Base-by-base conservation (phyloP, 768 basidiomycete genomes). In the Myochromella boudieri region DNA sequence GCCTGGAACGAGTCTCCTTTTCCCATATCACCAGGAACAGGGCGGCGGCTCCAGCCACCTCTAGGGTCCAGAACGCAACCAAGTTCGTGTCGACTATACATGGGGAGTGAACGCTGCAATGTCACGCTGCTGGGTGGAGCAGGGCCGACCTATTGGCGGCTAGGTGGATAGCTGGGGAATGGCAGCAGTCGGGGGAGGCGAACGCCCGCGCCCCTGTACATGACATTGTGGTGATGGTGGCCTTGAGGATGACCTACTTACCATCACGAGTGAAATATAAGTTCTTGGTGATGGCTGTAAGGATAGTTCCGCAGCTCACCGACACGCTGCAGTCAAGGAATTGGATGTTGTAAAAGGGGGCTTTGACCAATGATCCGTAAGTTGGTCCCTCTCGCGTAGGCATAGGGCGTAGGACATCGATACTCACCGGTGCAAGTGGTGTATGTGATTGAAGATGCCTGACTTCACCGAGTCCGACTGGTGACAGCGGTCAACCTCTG, bases 401-500 rank as follows among this genome's bases (percentile, higher is more conserved):
- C n/a, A 74, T 65, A 43, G 48, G 37, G 46, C 77, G 80, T 48
- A 79, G 78, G 5, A 81, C 74, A 43, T 87, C 84, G 6, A 86
- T 75, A 11, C 81, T 80, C 89, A 92, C 91, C 0, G 89, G 88
- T 4, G 88, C 89, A 18, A 92, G 71, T 2, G 78, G 84, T 0
- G 85, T 80, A 51, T 87, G 86, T 3, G 81, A 78, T 7, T 79
- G 77, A 0, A 72, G 60, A 44, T 87, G 86, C n/a, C 85, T 77
- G 6, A 71, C 72, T 56, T 91, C 90, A 51, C 90, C 88, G 6
- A 91, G 66, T 42, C 87, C 76, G 31, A 91, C 84, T 9, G 90
- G 89, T 5, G 90, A 88, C 0, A 88, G 90, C 2, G 87, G 85
- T 2, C 88, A 87, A 26, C 89, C 89, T 51, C 90, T 70, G 71